A percentile compares a stretch with the other conserved stretches of the same genome.
Conservation (phyloP, 208 protist species). For the Leishmania martiniquensis region DNA sequence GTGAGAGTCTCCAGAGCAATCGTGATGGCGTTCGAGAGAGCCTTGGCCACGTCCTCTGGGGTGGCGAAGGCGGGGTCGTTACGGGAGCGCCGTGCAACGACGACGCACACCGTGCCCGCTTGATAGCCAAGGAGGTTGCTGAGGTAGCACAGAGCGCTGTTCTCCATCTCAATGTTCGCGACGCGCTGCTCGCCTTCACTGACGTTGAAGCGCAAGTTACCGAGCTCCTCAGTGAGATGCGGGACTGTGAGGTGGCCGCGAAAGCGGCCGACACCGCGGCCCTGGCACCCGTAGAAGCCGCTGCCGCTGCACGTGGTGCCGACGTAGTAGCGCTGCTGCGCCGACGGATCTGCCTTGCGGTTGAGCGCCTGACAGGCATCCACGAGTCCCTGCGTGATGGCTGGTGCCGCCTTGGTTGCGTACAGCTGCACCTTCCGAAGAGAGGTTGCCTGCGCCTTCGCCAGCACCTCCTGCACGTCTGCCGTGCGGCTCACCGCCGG, state of each 20-base stretch:
- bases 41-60: constrained; percentile 36
- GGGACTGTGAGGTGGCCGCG: constrained; percentile 45
- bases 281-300: constrained; percentile 85
- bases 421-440: constrained; percentile 65
- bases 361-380: constrained; percentile 49
- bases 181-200: constrained; percentile 45
- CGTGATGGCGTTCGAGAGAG: constrained; percentile 44
- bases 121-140: constrained; percentile 68
- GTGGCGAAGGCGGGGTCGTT: constrained; percentile 46
- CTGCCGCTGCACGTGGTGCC: constrained; percentile 67
- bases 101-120: constrained; percentile 64
- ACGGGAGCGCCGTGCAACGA: constrained; percentile 52
- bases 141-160: constrained; percentile 69
- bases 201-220: constrained; percentile 47
- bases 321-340: constrained; percentile 52
- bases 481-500: constrained; percentile 23
- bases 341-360: constrained; percentile 12
- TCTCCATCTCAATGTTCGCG: constrained; percentile 87
- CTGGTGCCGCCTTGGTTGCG: constrained; percentile 57
- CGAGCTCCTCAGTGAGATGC: constrained; percentile 58
- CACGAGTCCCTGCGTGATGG: constrained; percentile 51
- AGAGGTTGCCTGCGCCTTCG: constrained; percentile 34
- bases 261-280: constrained; percentile 69
- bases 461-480: constrained; percentile 51
- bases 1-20: constrained; percentile 64